Conservation (phyloP, 352 stramenopile genomes). For the Peronospora farinosa region DNA sequence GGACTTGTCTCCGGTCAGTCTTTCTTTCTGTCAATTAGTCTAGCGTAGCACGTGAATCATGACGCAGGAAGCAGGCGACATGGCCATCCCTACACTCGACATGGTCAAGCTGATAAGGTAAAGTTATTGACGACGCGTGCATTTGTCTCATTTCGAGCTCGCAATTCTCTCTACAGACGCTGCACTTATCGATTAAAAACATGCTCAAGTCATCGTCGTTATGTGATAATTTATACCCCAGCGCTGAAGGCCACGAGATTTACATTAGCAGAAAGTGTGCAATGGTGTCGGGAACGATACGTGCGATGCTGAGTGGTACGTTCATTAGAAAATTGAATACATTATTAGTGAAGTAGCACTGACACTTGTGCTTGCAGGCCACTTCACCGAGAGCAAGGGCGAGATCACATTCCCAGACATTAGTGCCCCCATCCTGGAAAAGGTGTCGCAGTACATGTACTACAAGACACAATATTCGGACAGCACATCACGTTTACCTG, state of each 20-base stretch:
- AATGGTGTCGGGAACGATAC: constrained; percentile 93
- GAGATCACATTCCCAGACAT: constrained; percentile 98
- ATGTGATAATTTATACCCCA: constrained; percentile 28
- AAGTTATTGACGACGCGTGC: neutral
- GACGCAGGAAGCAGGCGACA: constrained; percentile 45
- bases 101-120: constrained; percentile 85
- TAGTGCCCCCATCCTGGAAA: constrained; percentile 93
- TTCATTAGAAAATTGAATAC: constrained; percentile 13
- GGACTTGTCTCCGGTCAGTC: too few species aligned
- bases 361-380: constrained; percentile 35
- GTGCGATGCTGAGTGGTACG: constrained; percentile 93
- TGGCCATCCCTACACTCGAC: constrained; percentile 29
- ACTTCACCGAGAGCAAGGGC: constrained; percentile 90
- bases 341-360: neutral
- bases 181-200: neutral
- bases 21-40: too few species aligned
- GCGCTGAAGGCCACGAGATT: constrained; percentile 92
- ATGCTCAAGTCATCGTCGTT: constrained; percentile 5
- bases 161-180: constrained; percentile 1
- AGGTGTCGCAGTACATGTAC: constrained; percentile 97
- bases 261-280: constrained; percentile 91
- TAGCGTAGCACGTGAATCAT: constrained; percentile 21
- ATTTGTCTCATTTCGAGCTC: neutral
- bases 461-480: constrained; percentile 97
- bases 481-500: constrained; percentile 90